phyloP scores from a whole-genome alignment of 1,139 yeast genomes.

The Taphrina pruni region DNA sequence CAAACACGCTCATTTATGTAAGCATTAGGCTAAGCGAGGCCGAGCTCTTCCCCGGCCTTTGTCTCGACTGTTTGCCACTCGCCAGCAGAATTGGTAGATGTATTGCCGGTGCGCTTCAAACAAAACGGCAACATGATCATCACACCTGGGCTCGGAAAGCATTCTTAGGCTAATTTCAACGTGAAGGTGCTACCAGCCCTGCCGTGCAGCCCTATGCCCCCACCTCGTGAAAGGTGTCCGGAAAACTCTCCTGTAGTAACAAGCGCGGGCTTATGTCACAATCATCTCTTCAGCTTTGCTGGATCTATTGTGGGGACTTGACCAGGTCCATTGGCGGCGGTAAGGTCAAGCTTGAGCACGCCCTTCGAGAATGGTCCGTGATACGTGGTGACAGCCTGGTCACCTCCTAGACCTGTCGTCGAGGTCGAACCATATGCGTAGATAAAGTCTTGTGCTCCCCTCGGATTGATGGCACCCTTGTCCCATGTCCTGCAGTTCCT shows the following conservation, averaged over 20 bases:
- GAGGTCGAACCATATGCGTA: conserved; percentile 28
- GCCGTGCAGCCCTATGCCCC: too few relatives aligned
- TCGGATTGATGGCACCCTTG: conserved; percentile 12
- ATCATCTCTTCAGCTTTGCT: background rate
- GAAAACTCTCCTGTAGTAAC: background rate
- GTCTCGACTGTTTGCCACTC: too few relatives aligned
- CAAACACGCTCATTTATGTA: too few relatives aligned
- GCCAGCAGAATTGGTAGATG: too few relatives aligned
- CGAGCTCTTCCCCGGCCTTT: too few relatives aligned
- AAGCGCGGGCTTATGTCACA: background rate
- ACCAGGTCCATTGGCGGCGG: conserved; percentile 24
- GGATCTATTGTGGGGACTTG: conserved; percentile 22
- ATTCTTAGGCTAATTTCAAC: too few relatives aligned
- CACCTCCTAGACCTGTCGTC: conserved; percentile 19
- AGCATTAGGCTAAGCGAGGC: too few relatives aligned
- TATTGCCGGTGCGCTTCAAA: too few relatives aligned
- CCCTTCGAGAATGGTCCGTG: conserved; percentile 30
- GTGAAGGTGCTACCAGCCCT: too few relatives aligned
- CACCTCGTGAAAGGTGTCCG: too few relatives aligned
- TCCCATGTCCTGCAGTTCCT: conserved; percentile 22
- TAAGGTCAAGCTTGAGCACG: conserved; percentile 16
- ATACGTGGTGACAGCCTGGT: conserved; percentile 32
- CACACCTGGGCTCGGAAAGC: too few relatives aligned
- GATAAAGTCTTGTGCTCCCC: conserved; percentile 20
- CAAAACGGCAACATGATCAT: too few relatives aligned